Base-by-base conservation (phyloP, 164 flowering plant genomes). In the Protea cynaroides region DNA sequence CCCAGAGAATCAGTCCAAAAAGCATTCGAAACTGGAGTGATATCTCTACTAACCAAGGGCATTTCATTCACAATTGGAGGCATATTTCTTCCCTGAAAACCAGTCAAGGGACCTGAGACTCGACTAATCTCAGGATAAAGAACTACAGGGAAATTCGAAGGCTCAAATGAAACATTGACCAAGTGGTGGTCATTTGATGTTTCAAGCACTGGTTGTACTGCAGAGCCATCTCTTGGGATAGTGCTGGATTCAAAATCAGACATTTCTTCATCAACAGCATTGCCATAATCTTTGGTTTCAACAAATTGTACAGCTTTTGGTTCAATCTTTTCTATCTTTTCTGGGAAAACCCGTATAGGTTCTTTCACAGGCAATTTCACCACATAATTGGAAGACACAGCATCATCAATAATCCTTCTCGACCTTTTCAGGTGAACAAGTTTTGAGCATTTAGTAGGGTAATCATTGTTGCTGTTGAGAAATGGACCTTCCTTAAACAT, bases 401-500 rank as follows among this genome's bases (percentile, higher is more conserved):
- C 88, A 84, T 94, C 97, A 61, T 79, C 79, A 62, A 74, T 47
- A 65, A 94, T 84, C 13, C 49, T 76, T 50, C 51, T 65, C 21
- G 98, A 87, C 75, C 78, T 91, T 74, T 94, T 94, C 59, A 55
- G 46, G 36, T 84, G 88, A 65, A 95, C 97, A 61, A 95, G 96
- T 51, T 66, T 74, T 29, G 99, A 95, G 53, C 94, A 79, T 75
- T 76, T 85, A 25, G 88, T 86, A 25, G 81, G 82, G 70, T 76
- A 85, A 61, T 89, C 96, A 61, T 72, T 77, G 37, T 88, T 90
- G 54, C 67, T 65, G 65, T 85, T 83, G 43, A 88, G 76, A 76
- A 91, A 88, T 25, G 83, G 82, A 50, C 89, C 95, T 51, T 89
- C 97, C 78, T 91, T 91, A 66, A 95, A 85, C 96, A 91, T 86